Evolutionary conservation across 306 rosid species (phyloP).

Genomic region (Quercus variabilis): DNA sequence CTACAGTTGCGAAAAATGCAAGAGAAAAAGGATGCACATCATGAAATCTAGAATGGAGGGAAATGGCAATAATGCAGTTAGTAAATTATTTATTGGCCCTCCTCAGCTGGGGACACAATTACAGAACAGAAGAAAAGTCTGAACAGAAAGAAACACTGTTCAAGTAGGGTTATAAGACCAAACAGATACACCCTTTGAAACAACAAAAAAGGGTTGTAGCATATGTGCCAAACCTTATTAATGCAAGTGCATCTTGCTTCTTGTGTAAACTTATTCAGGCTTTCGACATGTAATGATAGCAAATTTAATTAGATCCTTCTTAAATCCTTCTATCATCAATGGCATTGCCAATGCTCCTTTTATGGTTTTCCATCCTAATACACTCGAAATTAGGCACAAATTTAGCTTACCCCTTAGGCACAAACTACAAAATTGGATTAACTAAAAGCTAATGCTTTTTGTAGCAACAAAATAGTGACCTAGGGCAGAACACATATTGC

Average conservation of each 20-base stretch:
- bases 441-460: not conserved
- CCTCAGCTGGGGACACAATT: too few species aligned
- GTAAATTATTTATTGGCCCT: not conserved
- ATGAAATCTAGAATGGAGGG: too few species aligned
- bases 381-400: not conserved
- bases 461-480: not conserved
- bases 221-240: too few species aligned
- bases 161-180: too few species aligned
- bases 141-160: not conserved
- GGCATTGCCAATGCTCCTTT: constrained; percentile 97
- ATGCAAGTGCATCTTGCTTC: too few species aligned
- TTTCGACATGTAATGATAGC: constrained; percentile 75
- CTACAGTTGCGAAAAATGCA: too few species aligned
- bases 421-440: not conserved
- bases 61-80: too few species aligned
- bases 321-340: constrained; percentile 81
- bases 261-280: constrained; percentile 24
- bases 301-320: constrained; percentile 71
- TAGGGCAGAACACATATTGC: not conserved
- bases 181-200: not conserved
- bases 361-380: constrained; percentile 66
- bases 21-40: too few species aligned
- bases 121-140: not conserved
- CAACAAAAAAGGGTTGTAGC: not conserved
- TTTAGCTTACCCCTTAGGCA: not conserved